Evolutionary conservation across 2,329 filamentous ascomycete genomes (phyloP).

Genomic region (Ilyonectria sp.): DNA sequence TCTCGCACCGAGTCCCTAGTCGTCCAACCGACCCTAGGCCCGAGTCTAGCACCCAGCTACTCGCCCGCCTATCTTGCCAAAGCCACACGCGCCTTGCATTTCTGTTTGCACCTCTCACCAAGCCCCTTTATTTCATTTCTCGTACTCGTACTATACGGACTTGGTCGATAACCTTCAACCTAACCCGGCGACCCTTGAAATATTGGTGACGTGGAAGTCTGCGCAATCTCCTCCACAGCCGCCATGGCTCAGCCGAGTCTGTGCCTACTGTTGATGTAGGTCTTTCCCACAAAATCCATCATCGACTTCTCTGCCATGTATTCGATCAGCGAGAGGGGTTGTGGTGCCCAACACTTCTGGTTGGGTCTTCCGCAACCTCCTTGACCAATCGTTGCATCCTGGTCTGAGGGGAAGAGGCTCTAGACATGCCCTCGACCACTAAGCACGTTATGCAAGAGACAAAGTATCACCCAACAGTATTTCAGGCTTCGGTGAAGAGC

Average conservation of each 20-base stretch:
- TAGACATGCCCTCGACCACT: neutral
- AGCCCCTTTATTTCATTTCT: neutral
- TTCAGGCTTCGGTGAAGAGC: neutral
- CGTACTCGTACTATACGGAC: neutral
- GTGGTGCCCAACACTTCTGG: constrained; percentile 10
- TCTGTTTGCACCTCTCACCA: neutral
- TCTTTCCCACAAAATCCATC: constrained; percentile 8
- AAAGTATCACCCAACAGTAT: neutral
- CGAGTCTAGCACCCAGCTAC: neutral
- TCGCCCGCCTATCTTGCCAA: neutral
- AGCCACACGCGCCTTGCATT: neutral
- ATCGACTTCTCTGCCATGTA: constrained; percentile 2
- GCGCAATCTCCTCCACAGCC: constrained; percentile 7
- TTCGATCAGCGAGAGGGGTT: constrained; percentile 19
- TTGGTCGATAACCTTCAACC: neutral
- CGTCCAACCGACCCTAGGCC: neutral
- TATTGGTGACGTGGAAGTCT: neutral
- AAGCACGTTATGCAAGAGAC: neutral
- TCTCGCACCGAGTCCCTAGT: neutral
- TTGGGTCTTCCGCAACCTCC: constrained; percentile 11
- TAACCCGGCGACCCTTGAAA: neutral
- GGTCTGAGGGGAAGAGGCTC: constrained; percentile 1
- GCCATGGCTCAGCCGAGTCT: neutral
- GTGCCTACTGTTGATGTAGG: constrained; percentile 1
- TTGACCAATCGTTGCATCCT: constrained; percentile 5